Evolutionary conservation across 768 basidiomycete species (phyloP).

Genomic region (Hericium alpestre): DNA sequence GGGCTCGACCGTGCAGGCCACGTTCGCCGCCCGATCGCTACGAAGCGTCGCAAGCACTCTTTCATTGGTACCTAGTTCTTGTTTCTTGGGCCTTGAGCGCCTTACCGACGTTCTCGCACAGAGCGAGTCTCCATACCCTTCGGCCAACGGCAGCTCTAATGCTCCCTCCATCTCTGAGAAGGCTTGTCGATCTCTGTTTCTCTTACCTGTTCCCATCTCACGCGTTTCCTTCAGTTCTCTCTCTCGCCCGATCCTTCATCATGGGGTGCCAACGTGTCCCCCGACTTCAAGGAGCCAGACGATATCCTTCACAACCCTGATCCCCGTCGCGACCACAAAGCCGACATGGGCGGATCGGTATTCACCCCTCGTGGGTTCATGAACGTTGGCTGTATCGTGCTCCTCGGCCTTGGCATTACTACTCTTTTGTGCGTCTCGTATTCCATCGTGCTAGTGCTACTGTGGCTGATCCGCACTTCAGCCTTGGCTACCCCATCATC

Average conservation of each 20-base stretch:
- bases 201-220: neutral
- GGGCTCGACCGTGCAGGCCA: slow-evolving; percentile 10
- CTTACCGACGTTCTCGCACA: neutral
- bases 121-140: neutral
- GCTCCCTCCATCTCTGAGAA: neutral
- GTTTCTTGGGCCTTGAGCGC: slow-evolving; percentile 1
- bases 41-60: slow-evolving; percentile 13
- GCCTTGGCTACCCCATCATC: slow-evolving; percentile 28
- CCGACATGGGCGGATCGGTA: slow-evolving; percentile 25
- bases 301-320: slow-evolving; percentile 24
- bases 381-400: slow-evolving; percentile 27
- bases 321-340: slow-evolving; percentile 21
- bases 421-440: slow-evolving; percentile 10
- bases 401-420: slow-evolving; percentile 4
- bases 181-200: neutral
- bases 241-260: slow-evolving; percentile 22
- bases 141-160: neutral
- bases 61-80: slow-evolving; percentile 10
- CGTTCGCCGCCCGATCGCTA: slow-evolving; percentile 12
- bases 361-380: slow-evolving; percentile 28
- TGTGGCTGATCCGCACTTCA: slow-evolving; percentile 4
- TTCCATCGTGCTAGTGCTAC: neutral
- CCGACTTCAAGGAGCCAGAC: slow-evolving; percentile 16
- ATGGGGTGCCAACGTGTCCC: slow-evolving; percentile 17
- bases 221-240: slow-evolving; percentile 6